Evolutionary conservation across 345 rosid genomes (phyloP), one percentile per base, ranked within the genome.

Genomic region (Hypericum perforatum): DNA sequence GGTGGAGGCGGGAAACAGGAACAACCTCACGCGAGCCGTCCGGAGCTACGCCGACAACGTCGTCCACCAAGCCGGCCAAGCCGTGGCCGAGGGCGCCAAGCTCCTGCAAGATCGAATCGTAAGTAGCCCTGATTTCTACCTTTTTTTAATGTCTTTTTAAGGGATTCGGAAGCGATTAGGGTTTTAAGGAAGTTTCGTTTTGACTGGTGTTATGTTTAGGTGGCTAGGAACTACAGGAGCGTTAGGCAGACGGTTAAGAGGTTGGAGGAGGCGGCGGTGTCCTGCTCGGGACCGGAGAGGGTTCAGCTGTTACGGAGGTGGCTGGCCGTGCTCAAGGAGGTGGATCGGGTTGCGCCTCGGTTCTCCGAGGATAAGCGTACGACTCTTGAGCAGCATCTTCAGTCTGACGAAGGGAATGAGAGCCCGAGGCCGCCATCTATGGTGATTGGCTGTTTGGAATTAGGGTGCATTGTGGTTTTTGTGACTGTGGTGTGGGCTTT

Each of bases 51-150:
- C 96, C 37, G 98, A 92, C 78, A 56, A 92, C 71, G 95, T 92
- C 69, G 96, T 85, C 53, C 96, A 91, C 10, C 96, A 87, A 8
- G 98, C 98, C 16, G 98, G 96, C 6, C 96, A 88, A 60, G 95
- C 96, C 64, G 95, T 92, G 45, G 86, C 86, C 11, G 98, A 78
- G 67, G 98, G 98, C 57, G 95, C 98, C 63, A 92, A 88, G 78
- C 75, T 92, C 73, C 54, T 92, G 48, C 98, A 92, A 53, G 96
- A 92, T 76, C 92, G 94, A 63, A 81, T 92, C 61, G 98, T 91
- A 75, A 75, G 40, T 49, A 57, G 59, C 57, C 63, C 46, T 46
- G 14, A 39, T 12, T 15, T 12, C 11, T 41, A 39, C 50, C 3
- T 10, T 43, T 29, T 60, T 12, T 39, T 32, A 56, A 52, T 5